Base-by-base conservation (phyloP, 805 yeast genomes). In the Starmerella apis region DNA sequence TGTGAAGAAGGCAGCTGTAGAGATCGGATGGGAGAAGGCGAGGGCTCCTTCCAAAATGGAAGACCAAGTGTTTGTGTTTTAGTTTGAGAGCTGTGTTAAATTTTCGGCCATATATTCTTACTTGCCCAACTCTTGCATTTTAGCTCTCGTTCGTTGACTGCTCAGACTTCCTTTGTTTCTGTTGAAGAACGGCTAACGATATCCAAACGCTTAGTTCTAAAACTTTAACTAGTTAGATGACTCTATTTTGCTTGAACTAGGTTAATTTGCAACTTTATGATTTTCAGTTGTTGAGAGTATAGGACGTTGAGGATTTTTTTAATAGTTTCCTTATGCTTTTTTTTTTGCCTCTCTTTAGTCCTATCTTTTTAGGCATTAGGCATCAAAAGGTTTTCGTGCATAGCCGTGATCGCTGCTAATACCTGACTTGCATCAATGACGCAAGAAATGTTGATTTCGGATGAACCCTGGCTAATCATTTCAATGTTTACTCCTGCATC, bases 401-500 rank as follows among this genome's bases (percentile, higher is more conserved):
- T 79, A 4, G 87, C 82, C 63, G 80, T 80, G 57, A 92, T 73
- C 3, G 97, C 97, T 65, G 84, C 83, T 27, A 86, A 69, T 13
- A 94, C 80, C 62, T 92, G 92, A 49, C 71, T 69, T 57, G 84
- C 86, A 56, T 83, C 84, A 54, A 92, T 86, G 47, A 92, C 98
- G 56, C 96, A 94, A 30, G 95, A 84, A 47, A 92, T 92, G 66
- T 92, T 92, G 63, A 92, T 92, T 69, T 92, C 98, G 63, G 90
- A 90, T 18, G 97, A 96, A 61, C 98, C 98, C 74, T 92, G 98
- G 51, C 87, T 78, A 68, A 92, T 92, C 98, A 92, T 92, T 68
- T 92, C 98, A 59, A 92, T 86, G 68, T 92, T 92, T 63, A 92
- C 83, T 42, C 78, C 77, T 61, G 90, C 94, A 62, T 85, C 88